Conservation (phyloP, 768 basidiomycete species). For the Fibroporia radiculosa region DNA sequence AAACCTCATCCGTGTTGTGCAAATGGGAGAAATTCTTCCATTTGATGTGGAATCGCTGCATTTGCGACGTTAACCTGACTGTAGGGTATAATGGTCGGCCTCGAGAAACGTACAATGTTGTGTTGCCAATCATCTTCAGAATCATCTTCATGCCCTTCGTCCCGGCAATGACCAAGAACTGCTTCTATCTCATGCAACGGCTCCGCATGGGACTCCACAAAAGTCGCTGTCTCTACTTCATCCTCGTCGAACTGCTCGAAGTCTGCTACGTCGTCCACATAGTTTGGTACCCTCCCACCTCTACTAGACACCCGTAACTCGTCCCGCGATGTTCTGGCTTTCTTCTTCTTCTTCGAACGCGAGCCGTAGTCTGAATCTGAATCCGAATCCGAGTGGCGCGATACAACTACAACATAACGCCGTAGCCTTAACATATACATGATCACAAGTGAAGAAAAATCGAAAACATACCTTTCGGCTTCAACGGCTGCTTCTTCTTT, state of each 20-base stretch:
- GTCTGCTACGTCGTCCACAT: slow-evolving; percentile 60
- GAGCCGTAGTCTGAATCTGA: slow-evolving; percentile 86
- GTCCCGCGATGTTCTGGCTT: slow-evolving; percentile 43
- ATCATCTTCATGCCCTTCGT: slow-evolving; percentile 74
- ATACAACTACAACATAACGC: slow-evolving; percentile 29
- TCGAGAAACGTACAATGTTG: slow-evolving; percentile 55
- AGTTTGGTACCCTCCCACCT: slow-evolving; percentile 77
- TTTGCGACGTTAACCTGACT: background rate
- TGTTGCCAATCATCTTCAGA: slow-evolving; percentile 77
- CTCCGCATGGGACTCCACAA: slow-evolving; percentile 29
- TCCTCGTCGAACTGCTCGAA: slow-evolving; percentile 76
- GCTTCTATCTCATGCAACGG: slow-evolving; percentile 10
- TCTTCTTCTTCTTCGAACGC: slow-evolving; percentile 83
- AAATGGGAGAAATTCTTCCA: slow-evolving; percentile 98
- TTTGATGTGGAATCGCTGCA: slow-evolving; percentile 95
- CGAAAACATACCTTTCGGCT: slow-evolving; percentile 50
- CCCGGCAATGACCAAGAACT: slow-evolving; percentile 75
- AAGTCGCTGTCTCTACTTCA: slow-evolving; percentile 43
- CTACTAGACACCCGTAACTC: slow-evolving; percentile 74
- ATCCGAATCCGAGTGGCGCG: slow-evolving; percentile 58
- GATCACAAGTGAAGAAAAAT: no score
- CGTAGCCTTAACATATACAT: background rate
- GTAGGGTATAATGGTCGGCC: background rate
- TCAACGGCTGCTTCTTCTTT: slow-evolving; percentile 58
- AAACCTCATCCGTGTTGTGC: slow-evolving; percentile 98